These are phyloP conservation scores for Prunus fruticosa DNA, from an alignment of 306 rosid genomes.

Conservation along the genomic window DNA sequence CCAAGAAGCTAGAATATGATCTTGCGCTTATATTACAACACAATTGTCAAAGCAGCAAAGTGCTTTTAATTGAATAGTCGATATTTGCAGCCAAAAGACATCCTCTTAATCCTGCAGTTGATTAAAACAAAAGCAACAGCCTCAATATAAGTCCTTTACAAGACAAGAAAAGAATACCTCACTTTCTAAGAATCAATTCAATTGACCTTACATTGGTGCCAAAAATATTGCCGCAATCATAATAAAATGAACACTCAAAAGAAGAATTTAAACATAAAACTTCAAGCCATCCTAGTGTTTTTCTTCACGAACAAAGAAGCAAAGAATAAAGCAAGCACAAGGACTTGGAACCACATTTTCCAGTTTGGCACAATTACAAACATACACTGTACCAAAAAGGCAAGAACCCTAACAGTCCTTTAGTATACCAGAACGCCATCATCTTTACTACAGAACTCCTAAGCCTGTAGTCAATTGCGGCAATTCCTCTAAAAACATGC, in stretches of 20 bases:
- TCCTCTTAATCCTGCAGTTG: slow-evolving; percentile 19
- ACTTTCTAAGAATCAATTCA: slow-evolving; percentile 5
- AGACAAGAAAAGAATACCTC: not conserved
- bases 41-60: not conserved
- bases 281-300: slow-evolving; percentile 8
- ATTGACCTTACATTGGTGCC: slow-evolving; percentile 7
- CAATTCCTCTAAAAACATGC: slow-evolving; percentile 9
- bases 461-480: slow-evolving; percentile 7
- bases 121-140: not conserved
- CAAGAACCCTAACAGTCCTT: not conserved
- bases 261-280: not conserved
- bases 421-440: not conserved
- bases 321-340: not conserved
- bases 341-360: not conserved
- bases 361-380: not conserved
- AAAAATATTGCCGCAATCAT: slow-evolving; percentile 8
- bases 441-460: slow-evolving; percentile 1
- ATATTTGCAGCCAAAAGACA: slow-evolving; percentile 1
- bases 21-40: slow-evolving; percentile 2
- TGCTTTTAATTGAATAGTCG: not conserved
- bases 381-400: not conserved
- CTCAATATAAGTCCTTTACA: not conserved
- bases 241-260: slow-evolving; percentile 6
- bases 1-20: slow-evolving; percentile 3
- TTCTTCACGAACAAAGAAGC: not conserved